Conservation (phyloP, 306 rosid species). For the Mimosa pudica region DNA sequence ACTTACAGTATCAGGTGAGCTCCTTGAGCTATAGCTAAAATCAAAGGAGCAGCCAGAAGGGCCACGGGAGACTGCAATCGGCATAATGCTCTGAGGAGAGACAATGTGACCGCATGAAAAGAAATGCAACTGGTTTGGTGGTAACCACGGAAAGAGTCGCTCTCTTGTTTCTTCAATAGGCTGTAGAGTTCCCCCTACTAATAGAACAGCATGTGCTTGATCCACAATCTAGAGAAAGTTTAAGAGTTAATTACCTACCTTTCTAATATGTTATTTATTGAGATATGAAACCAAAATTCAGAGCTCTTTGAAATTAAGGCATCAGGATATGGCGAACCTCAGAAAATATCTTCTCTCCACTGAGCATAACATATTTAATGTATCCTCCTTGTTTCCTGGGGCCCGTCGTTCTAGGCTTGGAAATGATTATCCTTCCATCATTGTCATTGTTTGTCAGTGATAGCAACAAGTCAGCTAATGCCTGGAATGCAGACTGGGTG, state of each 20-base stretch:
- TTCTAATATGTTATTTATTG: conserved; percentile 28
- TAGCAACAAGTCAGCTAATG: conserved; percentile 65
- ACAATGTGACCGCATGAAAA: conserved; percentile 91
- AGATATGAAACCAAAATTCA: conserved; percentile 22
- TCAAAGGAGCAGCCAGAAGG: conserved; percentile 84
- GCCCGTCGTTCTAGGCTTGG: conserved; percentile 53
- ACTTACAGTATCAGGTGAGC: conserved; percentile 62
- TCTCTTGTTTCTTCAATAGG: conserved; percentile 94
- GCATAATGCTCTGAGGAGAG: conserved; percentile 83
- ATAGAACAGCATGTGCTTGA: conserved; percentile 84
- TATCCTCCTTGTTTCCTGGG: conserved; percentile 59
- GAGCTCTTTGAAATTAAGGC: conserved; percentile 17
- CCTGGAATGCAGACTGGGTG: conserved; percentile 77
- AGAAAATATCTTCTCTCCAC: conserved; percentile 86
- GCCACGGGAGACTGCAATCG: conserved; percentile 80
- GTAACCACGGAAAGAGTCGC: conserved; percentile 84
- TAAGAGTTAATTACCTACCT: conserved; percentile 26
- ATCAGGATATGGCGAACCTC: conserved; percentile 64
- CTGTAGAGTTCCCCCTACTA: conserved; percentile 93
- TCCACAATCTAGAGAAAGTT: conserved; percentile 66
- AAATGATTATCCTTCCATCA: conserved; percentile 86
- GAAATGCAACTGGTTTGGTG: conserved; percentile 63
- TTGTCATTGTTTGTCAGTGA: conserved; percentile 77
- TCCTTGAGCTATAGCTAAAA: conserved; percentile 83
- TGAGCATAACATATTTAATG: conserved; percentile 87